Base-by-base conservation (phyloP, 306 rosid species). In the Prunus salicina region DNA sequence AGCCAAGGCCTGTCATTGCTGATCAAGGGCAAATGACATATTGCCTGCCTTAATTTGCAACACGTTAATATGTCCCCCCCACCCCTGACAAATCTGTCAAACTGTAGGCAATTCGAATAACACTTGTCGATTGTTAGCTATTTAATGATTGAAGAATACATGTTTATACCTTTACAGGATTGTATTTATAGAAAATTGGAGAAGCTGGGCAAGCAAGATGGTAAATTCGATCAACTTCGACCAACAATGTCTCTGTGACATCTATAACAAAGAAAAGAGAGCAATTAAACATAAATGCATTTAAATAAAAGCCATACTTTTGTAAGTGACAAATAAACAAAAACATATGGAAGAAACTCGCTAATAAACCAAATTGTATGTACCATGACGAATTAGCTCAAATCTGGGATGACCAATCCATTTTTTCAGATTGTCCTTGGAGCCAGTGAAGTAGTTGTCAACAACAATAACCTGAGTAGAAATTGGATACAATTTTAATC, bases 171-270 rank as follows among this genome's bases (percentile, higher is more conserved):
- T 94, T 94, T 8, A 94, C 98, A 46, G 97, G 97, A 79, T 94
- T 94, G 86, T 94, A 90, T 87, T 94, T 92, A 82, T 94, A 94
- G 89, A 91, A 94, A 85, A 94, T 92, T 49, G 98, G 98, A 68
- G 97, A 94, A 43, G 98, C 98, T 0, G 98, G 98, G 85, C 98
- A 94, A 20, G 98, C 98, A 74, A 94, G 96, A 83, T 91, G 98
- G 83, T 94, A 91, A 73, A 94, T 94, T 87, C 79, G 96, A 86
- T 94, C 98, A 79, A 94, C 98, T 86, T 94, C 97, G 27, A 92
- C 77, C 89, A 88, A 58, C 92, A 94, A 81, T 51, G 95, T 77
- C 81, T 94, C 98, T 3, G 97, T 94, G 74, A 94, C 93, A 86
- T 94, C 98, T 94, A 64, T 62, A 86, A 32, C 52, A 77, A 53